Conservation (phyloP, 139 green algal species). For the Gonium pectorale region DNA sequence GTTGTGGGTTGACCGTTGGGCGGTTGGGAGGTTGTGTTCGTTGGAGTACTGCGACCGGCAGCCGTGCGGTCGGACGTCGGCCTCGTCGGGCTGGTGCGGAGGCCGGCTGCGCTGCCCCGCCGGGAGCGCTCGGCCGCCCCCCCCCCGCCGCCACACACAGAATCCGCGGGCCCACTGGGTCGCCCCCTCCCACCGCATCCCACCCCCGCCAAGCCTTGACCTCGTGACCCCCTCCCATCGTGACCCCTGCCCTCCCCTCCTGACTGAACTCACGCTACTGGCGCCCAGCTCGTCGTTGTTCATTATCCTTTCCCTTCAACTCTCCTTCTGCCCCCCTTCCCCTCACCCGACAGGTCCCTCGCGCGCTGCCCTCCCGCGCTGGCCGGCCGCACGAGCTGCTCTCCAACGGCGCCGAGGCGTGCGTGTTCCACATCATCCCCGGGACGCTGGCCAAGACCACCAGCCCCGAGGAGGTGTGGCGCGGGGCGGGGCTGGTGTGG, state of each 20-base stretch:
- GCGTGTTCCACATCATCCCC: slow-evolving; percentile 66
- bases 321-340: not conserved
- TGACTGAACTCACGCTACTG: too few species aligned
- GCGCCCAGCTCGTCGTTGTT: too few species aligned
- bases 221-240: too few species aligned
- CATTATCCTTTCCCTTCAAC: not conserved
- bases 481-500: too few species aligned
- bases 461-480: slow-evolving; percentile 58
- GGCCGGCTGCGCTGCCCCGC: too few species aligned
- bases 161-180: not conserved
- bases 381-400: slow-evolving; percentile 61
- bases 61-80: too few species aligned
- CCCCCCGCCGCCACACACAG: slow-evolving; percentile 1
- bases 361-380: slow-evolving; percentile 40
- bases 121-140: too few species aligned
- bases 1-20: too few species aligned
- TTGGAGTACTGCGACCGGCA: too few species aligned
- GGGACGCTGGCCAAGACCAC: slow-evolving; percentile 70
- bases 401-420: slow-evolving; percentile 53
- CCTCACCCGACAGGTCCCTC: slow-evolving; percentile 49
- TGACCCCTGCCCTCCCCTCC: not conserved
- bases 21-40: too few species aligned
- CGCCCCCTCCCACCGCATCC: not conserved
- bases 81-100: too few species aligned
- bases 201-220: too few species aligned